phyloP scores from a whole-genome alignment of 208 protist species.

The Crithidia brevicula region DNA sequence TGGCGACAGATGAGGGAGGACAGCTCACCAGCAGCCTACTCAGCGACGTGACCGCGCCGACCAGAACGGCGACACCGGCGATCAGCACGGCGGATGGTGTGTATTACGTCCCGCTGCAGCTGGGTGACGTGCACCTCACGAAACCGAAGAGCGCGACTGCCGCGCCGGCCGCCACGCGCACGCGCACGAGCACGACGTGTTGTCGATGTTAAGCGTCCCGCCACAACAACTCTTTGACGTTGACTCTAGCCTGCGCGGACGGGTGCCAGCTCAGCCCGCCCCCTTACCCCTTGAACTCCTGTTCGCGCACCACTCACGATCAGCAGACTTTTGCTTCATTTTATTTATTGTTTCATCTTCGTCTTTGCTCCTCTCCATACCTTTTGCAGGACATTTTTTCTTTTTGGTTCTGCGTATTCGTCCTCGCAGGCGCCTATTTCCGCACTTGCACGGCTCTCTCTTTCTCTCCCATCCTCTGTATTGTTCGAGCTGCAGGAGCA shows the following conservation, averaged over 20 bases:
- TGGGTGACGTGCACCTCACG: background rate
- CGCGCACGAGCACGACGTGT: constrained; percentile 10
- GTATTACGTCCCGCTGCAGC: constrained; percentile 4
- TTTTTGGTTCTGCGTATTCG: constrained; percentile 1
- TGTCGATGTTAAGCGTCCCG: constrained; percentile 18
- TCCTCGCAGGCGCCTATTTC: background rate
- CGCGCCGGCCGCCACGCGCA: background rate
- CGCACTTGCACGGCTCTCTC: too few relatives aligned
- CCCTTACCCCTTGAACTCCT: too few relatives aligned
- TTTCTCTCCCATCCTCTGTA: too few relatives aligned
- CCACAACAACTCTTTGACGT: background rate
- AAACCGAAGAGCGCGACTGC: background rate
- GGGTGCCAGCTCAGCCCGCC: too few relatives aligned
- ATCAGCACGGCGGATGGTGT: background rate
- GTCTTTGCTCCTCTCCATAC: background rate
- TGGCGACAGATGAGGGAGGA: background rate
- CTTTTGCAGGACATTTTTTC: background rate
- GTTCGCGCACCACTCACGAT: background rate
- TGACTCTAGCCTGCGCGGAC: too few relatives aligned
- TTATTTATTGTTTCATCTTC: background rate
- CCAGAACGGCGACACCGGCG: background rate
- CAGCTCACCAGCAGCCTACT: constrained; percentile 5
- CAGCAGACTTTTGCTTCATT: background rate
- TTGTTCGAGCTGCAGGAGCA: too few relatives aligned
- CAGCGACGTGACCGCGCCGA: background rate